Base-by-base conservation (phyloP, 805 yeast species). In the Candida chilensis region DNA sequence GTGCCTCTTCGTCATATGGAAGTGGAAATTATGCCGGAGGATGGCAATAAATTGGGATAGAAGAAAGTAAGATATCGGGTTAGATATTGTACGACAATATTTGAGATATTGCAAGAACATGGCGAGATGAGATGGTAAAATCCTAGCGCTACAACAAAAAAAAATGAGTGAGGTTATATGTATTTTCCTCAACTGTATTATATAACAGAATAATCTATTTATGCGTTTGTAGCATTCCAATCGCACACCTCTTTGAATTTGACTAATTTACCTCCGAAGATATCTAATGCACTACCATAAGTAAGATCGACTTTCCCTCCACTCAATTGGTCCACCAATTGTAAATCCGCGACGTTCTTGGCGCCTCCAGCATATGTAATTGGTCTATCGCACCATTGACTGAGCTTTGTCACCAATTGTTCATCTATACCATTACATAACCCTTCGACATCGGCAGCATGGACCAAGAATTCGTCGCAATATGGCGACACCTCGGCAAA, bases 361-460 rank as follows among this genome's bases (percentile, higher is more conserved):
- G 96, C 98, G 3, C 99, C 99, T 10, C 99, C 99, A 18, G 98
- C 99, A 52, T 92, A 92, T 2, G 90, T 95, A 4, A 85, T 74
- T 20, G 82, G 87, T 2, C 83, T 64, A 17, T 67, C 71, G 39
- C 75, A 67, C 97, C 97, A 92, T 40, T 78, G 74, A 15, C 86
- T 86, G 24, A 92, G 59, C 33, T 68, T 68, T 17, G 36, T 34
- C 4, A 92, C 96, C 26, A 92, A 60, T 12, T 75, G 71, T 47
- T 78, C 77, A 47, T 92, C 99, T 20, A 92, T 83, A 1, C 99
- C 99, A 25, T 74, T 70, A 51, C 98, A 92, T 12, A 92, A 64
- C 0, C 99, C 99, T 55, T 92, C 99, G 3, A 92, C 97, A 54
- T 92, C 98, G 0, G 98, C 99, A 3, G 98, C 98, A 57, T 92